phyloP scores from a whole-genome alignment of 345 rosid genomes.

The Camelina hispida region DNA sequence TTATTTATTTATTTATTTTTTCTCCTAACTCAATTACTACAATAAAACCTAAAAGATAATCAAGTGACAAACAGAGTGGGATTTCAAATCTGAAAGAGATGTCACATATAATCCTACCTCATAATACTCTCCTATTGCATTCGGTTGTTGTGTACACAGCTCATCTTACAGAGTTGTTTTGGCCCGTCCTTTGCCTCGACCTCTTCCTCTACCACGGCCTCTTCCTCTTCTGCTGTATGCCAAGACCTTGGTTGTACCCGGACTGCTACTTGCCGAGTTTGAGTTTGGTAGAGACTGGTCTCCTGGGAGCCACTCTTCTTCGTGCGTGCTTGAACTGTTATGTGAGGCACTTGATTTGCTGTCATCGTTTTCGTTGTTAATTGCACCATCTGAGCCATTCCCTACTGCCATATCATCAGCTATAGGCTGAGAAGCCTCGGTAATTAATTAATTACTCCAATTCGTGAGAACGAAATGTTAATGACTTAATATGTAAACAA shows the following conservation, averaged over 20 bases:
- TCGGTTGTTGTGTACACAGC: constrained; percentile 31
- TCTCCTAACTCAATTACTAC: constrained; percentile 36
- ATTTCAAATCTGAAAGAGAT: constrained; percentile 25
- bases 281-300: constrained; percentile 43
- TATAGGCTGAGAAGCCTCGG: constrained; percentile 5
- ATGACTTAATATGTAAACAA: constrained; percentile 13
- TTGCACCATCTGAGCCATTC: constrained; percentile 27
- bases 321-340: constrained; percentile 55
- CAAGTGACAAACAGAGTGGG: constrained; percentile 39
- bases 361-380: constrained; percentile 45
- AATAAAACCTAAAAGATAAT: constrained; percentile 15
- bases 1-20: not conserved
- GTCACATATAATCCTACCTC: constrained; percentile 44
- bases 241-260: constrained; percentile 42
- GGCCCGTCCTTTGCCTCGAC: constrained; percentile 50
- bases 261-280: constrained; percentile 44
- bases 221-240: constrained; percentile 55
- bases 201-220: constrained; percentile 46
- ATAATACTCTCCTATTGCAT: constrained; percentile 43
- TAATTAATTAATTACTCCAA: too few species aligned
- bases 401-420: constrained; percentile 53
- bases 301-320: constrained; percentile 55
- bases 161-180: constrained; percentile 33
- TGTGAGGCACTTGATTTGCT: constrained; percentile 52
- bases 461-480: not conserved